Conservation (phyloP, 2,329 filamentous ascomycete genomes). For the Apiospora arundinis region DNA sequence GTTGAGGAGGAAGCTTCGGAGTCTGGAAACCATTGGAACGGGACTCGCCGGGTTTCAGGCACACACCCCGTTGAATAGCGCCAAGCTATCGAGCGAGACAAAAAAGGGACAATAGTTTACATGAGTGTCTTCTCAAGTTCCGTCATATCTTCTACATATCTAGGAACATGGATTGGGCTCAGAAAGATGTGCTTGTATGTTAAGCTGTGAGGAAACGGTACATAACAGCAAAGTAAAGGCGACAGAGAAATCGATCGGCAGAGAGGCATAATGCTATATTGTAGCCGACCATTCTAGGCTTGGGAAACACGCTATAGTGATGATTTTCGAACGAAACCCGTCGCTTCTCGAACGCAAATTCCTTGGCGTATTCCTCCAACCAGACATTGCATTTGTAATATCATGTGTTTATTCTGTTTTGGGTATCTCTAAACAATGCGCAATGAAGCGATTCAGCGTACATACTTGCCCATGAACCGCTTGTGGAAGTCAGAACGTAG, state of each 20-base stretch:
- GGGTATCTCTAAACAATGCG: slow-evolving; percentile 10
- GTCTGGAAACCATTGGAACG: slow-evolving; percentile 34
- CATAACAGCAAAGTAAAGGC: background rate
- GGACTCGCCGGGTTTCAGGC: slow-evolving; percentile 31
- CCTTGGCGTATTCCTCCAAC: background rate
- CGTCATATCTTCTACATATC: background rate
- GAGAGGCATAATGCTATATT: background rate
- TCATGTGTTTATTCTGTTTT: slow-evolving; percentile 9
- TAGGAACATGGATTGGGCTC: background rate
- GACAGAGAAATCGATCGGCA: background rate
- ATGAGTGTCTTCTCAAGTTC: background rate
- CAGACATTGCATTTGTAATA: background rate
- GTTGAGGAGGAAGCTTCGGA: slow-evolving; percentile 33
- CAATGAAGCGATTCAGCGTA: slow-evolving; percentile 42
- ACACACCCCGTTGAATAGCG: slow-evolving; percentile 14
- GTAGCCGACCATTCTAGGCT: background rate
- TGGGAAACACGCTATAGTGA: background rate
- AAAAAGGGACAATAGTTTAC: slow-evolving; percentile 18
- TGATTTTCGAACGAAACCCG: background rate
- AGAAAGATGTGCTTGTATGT: background rate
- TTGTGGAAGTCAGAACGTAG: slow-evolving; percentile 96
- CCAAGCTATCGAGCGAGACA: background rate
- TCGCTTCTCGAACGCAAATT: background rate
- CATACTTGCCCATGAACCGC: slow-evolving; percentile 85
- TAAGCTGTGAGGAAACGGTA: background rate